A percentile compares a stretch with the other conserved stretches of the same genome.
Evolutionary conservation across 208 protist genomes (phyloP).

Genomic region (Trypanosoma vivax): DNA sequence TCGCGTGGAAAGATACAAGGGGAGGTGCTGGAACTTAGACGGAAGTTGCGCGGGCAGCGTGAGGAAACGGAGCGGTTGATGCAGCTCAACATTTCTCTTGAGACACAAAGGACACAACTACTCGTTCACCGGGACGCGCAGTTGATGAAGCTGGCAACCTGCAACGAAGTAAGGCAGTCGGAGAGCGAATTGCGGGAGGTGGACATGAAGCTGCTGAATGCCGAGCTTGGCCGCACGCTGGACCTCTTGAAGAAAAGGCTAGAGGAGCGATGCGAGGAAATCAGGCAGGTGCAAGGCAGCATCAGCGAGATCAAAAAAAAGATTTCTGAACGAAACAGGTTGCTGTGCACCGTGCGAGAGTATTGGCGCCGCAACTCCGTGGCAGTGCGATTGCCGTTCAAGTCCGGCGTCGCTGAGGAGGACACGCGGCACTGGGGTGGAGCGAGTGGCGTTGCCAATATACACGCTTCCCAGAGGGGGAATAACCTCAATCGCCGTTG

Average conservation of each 20-base stretch:
- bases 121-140: constrained; percentile 21
- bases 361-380: constrained; percentile 61
- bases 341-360: constrained; percentile 25
- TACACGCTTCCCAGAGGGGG: no score
- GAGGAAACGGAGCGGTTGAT: constrained; percentile 28
- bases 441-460: no score
- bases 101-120: constrained; percentile 34
- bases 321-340: constrained; percentile 9
- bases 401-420: not conserved
- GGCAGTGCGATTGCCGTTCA: constrained; percentile 10
- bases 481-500: no score
- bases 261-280: constrained; percentile 22
- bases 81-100: constrained; percentile 47
- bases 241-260: constrained; percentile 9
- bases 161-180: not conserved
- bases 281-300: constrained; percentile 7
- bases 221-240: constrained; percentile 17
- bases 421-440: no score
- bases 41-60: constrained; percentile 30
- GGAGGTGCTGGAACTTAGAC: constrained; percentile 18
- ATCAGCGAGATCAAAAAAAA: constrained; percentile 7
- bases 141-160: not conserved
- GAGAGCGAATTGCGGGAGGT: constrained; percentile 3
- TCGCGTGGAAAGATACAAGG: constrained; percentile 2
- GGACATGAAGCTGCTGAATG: constrained; percentile 20